phyloP scores from a whole-genome alignment of 768 basidiomycete genomes.

The Mycena pura region DNA sequence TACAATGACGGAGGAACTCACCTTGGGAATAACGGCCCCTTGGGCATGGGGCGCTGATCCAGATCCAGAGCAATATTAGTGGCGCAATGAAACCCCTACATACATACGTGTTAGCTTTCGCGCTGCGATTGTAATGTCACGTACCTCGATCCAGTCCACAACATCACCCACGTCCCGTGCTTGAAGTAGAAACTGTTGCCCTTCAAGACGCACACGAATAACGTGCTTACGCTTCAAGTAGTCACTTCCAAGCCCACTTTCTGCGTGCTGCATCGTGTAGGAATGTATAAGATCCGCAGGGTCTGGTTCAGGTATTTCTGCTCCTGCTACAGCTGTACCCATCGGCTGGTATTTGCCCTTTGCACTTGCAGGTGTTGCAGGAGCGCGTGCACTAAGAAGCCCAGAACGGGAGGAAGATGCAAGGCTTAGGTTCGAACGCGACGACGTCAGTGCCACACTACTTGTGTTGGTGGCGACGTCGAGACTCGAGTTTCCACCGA shows the following conservation, averaged over 20 bases:
- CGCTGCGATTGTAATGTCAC: constrained; percentile 15
- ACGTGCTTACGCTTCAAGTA: constrained; percentile 94
- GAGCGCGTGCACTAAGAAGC: constrained; percentile 14
- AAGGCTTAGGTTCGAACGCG: constrained; percentile 20
- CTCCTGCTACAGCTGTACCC: constrained; percentile 10
- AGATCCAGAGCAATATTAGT: constrained; percentile 92
- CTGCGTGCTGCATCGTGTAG: constrained; percentile 89
- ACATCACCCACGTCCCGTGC: constrained; percentile 83
- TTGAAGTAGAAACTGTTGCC: constrained; percentile 96
- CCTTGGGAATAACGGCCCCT: constrained; percentile 86
- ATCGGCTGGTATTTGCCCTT: constrained; percentile 19
- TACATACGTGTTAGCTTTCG: neutral
- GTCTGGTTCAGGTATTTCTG: constrained; percentile 49
- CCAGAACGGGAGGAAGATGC: constrained; percentile 16
- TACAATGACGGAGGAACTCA: constrained; percentile 40
- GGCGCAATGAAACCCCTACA: constrained; percentile 86
- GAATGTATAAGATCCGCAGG: constrained; percentile 62
- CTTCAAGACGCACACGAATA: constrained; percentile 89
- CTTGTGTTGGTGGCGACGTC: constrained; percentile 2
- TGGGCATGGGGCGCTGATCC: constrained; percentile 91
- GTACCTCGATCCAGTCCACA: constrained; percentile 95
- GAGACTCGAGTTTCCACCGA: constrained; percentile 20
- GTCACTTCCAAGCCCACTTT: constrained; percentile 94
- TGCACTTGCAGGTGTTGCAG: constrained; percentile 25
- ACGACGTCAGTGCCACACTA: constrained; percentile 4